Base-by-base conservation (phyloP, 139 green algal genomes). In the Closterium sp. region DNA sequence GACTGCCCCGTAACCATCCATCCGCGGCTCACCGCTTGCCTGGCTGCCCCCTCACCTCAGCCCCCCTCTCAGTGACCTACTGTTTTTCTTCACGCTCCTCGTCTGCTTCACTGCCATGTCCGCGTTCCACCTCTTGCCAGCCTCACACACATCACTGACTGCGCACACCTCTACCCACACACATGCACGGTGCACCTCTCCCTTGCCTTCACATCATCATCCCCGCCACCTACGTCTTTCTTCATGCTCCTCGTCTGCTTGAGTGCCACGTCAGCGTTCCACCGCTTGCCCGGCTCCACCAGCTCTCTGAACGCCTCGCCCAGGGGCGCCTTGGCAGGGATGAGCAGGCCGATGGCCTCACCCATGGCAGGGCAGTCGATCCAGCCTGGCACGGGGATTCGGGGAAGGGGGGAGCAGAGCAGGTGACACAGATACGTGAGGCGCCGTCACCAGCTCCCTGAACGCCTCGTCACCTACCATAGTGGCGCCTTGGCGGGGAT, bases 251-350 rank as follows among this genome's bases (percentile, higher is more conserved):
- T 16, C 16, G 55, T 76, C 7, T 76, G 55, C 55, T 12, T 10
- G 84, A 88, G 85, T 28, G 34, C 33, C 30, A 31, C 25, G 3
- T 88, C 88, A 3, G 96, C 94, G 8, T 93, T 93, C 84, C 95
- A 96, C n/a, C 89, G 86, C 21, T 93, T 89, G 21, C 86, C 64
- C 10, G 91, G 83, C 6, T 87, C 64, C 33, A 96, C 83, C 10
- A 95, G 85, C 10, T 84, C 12, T 12, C 89, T 36, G 66, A 95
- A 96, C 33, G 81, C 83, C 4, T 55, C 34, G 4, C 93, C 92
- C 8, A 97, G 93, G 21, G 96, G 96, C 30, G 96, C 95, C 93
- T 97, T 97, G 35, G 36, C 94, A 2, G 96, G 95, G 6, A 97
- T 94, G 34, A 97, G 90, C 4, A 88, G 64, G 35, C 90, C 36